Evolutionary conservation across 164 flowering plant genomes (phyloP), one percentile per base, ranked within the genome.

Genomic region (Cinnamomum micranthum): DNA sequence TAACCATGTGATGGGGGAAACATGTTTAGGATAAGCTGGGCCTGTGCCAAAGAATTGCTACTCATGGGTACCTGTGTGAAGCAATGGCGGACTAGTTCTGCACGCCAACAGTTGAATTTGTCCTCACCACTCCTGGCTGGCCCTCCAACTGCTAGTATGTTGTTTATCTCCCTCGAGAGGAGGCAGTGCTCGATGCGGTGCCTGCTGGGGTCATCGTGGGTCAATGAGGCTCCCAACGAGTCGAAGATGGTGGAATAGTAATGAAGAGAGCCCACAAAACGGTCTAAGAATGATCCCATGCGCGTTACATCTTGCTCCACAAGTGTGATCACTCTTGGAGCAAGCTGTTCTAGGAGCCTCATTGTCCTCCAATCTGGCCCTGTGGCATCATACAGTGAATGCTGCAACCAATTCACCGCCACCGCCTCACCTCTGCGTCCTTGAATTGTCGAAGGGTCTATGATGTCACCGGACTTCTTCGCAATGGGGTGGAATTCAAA

Each of bases 101-200:
- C 65, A 27, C 90, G 75, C 96, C 93, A 90, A 4, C 79, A 73
- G 80, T 70, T 77, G 31, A 82, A 85, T 86, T 88, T 88, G 41
- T 88, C 92, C 71, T 89, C 92, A 3, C 93, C 96, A 55, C 90
- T 91, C 28, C 93, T 47, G 20, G 88, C 86, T 13, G 93, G 93
- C 3, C 93, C 96, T 25, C 92, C 92, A 0, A 91, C 78, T 0
- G 96, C 96, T 76, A 88, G 70, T 52, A 89, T 84, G 76, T 89
- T 89, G 76, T 79, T 85, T 19, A 89, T 87, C 81, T 88, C 93
- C 70, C 86, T 80, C 3, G 83, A 71, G 1, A 89, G 75, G 20
- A 88, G 79, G 67, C 81, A 50, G 58, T 87, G 87, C 86, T 91
- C 96, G 1, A 87, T 84, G 0, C 62, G 50, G 47, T 86, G 84